phyloP scores from a whole-genome alignment of 257 asterid genomes.

The Nicotiana attenuata region DNA sequence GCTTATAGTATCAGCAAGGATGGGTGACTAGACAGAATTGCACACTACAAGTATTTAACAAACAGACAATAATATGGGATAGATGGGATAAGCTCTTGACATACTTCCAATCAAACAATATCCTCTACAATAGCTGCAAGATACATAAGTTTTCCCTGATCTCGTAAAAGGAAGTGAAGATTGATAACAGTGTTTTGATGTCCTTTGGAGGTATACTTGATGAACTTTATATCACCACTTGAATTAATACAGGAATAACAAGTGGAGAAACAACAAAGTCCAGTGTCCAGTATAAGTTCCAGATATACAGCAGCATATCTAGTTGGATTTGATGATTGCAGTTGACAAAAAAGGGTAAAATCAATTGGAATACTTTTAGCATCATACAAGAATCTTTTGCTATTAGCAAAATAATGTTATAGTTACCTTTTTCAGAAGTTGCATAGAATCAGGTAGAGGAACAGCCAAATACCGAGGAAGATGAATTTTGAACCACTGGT shows the following conservation, averaged over 20 bases:
- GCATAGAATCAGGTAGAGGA: conserved; percentile 70
- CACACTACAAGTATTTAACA: neutral
- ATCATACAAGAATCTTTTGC: neutral
- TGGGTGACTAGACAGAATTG: neutral
- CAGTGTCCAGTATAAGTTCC: neutral
- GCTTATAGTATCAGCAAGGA: conserved; percentile 11
- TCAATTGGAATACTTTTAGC: neutral
- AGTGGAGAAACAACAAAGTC: neutral
- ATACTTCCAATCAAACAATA: neutral
- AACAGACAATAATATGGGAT: neutral
- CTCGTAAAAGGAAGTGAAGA: neutral
- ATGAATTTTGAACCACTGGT: conserved; percentile 71
- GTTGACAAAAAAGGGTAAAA: neutral
- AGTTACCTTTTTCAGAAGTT: conserved; percentile 59
- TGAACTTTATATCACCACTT: neutral
- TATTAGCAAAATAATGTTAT: neutral
- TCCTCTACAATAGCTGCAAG: neutral
- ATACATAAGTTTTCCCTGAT: neutral
- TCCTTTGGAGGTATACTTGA: neutral
- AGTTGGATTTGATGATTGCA: neutral
- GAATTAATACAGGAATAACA: neutral
- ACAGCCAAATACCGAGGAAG: conserved; percentile 94
- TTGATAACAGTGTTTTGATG: neutral
- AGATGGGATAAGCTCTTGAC: neutral
- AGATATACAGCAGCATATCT: neutral